Conservation (phyloP, 2,329 filamentous ascomycete species). For the Diplodia corticola region DNA sequence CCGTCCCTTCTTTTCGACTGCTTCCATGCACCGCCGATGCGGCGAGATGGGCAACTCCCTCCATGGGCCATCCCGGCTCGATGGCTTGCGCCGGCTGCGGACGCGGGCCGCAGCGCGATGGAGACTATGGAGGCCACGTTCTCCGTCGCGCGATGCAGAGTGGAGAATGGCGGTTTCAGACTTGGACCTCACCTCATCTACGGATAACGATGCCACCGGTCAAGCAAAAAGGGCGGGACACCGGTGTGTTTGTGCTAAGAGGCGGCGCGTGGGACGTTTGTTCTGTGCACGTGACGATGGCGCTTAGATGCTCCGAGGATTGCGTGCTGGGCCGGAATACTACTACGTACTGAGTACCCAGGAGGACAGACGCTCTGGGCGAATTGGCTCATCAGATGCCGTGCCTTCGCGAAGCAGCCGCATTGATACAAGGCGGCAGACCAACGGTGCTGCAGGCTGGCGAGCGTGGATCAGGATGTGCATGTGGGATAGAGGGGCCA, state of each 20-base stretch:
- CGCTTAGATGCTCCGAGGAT: too few relatives aligned
- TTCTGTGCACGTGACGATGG: background rate
- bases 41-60: background rate
- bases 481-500: background rate
- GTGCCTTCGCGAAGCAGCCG: too few relatives aligned
- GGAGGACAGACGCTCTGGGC: too few relatives aligned
- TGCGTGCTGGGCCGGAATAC: too few relatives aligned
- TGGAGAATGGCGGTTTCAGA: constrained; percentile 13
- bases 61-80: constrained; percentile 12
- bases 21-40: constrained; percentile 1
- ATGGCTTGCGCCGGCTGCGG: constrained; percentile 19
- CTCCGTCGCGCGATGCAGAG: background rate
- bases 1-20: background rate
- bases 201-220: background rate
- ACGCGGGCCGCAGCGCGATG: constrained; percentile 19
- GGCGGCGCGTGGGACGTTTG: background rate
- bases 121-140: constrained; percentile 9
- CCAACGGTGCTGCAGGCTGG: too few relatives aligned
- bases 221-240: background rate
- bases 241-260: background rate
- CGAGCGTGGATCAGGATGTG: background rate
- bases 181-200: background rate
- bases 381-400: too few relatives aligned
- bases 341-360: background rate
- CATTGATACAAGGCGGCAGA: too few relatives aligned